Percentiles rank a stretch among this genome's conserved stretches.
These are phyloP conservation scores for Aechmea fasciata DNA, from an alignment of 176 grass and related monocot genomes.

Conservation along the genomic window DNA sequence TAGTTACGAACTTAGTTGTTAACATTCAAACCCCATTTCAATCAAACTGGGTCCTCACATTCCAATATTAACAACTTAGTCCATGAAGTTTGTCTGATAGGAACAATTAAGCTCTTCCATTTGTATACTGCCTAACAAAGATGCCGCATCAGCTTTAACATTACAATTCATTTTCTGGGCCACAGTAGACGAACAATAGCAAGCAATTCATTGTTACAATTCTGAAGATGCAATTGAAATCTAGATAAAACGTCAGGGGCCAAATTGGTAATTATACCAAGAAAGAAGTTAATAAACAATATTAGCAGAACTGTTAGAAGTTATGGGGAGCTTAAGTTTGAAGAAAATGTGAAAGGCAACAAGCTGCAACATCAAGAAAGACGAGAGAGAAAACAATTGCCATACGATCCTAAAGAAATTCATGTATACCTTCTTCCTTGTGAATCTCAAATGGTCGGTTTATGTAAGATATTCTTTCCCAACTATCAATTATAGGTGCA, in stretches of 20 bases:
- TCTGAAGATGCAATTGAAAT: too few species aligned
- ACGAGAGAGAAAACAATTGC: not conserved
- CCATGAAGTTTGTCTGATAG: too few species aligned
- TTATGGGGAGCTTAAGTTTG: not conserved
- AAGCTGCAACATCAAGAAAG: not conserved
- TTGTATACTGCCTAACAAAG: too few species aligned
- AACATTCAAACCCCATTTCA: too few species aligned
- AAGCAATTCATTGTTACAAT: too few species aligned
- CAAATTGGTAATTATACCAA: not conserved
- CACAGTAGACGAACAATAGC: too few species aligned
- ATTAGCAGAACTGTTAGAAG: not conserved
- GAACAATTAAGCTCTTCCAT: too few species aligned
- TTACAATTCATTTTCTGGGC: too few species aligned
- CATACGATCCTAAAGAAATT: not conserved
- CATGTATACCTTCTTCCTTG: constrained; percentile 50
- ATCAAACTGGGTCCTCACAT: not conserved
- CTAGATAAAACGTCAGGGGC: too few species aligned
- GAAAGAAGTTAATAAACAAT: not conserved
- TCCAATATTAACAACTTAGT: not conserved
- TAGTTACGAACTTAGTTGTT: too few species aligned
- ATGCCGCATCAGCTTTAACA: too few species aligned
- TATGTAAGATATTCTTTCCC: constrained; percentile 86
- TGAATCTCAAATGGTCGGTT: constrained; percentile 67
- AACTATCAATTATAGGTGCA: constrained; percentile 41
- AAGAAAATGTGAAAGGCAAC: not conserved